Conservation (phyloP, 306 rosid species). For the Dicorynia guianensis region DNA sequence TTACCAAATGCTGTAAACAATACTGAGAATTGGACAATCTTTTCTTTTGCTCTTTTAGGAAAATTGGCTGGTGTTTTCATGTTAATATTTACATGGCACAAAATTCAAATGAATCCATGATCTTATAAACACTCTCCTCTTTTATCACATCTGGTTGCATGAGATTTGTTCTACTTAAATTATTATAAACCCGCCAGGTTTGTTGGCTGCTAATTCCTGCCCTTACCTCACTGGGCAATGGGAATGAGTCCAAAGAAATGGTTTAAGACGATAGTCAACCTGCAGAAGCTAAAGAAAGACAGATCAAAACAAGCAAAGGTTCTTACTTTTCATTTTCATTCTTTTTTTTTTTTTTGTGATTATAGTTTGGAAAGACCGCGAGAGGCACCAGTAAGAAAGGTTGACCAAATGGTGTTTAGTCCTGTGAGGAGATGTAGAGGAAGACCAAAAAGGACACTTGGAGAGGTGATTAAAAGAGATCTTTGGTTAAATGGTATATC, state of each 20-base stretch:
- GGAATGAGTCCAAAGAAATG: constrained; percentile 68
- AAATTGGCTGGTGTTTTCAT: constrained; percentile 1
- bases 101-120: background rate
- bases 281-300: constrained; percentile 56
- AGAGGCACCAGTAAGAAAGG: too few relatives aligned
- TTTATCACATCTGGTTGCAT: background rate
- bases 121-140: background rate
- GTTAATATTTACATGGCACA: background rate
- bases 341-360: too few relatives aligned
- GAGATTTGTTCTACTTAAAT: background rate
- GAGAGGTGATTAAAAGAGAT: too few relatives aligned
- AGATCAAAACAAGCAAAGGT: constrained; percentile 58
- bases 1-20: background rate
- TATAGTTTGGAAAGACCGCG: constrained; percentile 18
- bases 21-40: background rate
- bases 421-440: too few relatives aligned
- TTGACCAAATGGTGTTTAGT: too few relatives aligned
- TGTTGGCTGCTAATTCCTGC: constrained; percentile 6
- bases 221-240: constrained; percentile 23
- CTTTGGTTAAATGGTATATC: too few relatives aligned
- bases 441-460: too few relatives aligned
- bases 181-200: constrained; percentile 40
- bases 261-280: constrained; percentile 55
- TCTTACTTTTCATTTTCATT: constrained; percentile 9
- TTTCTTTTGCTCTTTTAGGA: background rate